Conservation (phyloP, 192 early-diverging fungal genomes). For the Coemansia sp. region DNA sequence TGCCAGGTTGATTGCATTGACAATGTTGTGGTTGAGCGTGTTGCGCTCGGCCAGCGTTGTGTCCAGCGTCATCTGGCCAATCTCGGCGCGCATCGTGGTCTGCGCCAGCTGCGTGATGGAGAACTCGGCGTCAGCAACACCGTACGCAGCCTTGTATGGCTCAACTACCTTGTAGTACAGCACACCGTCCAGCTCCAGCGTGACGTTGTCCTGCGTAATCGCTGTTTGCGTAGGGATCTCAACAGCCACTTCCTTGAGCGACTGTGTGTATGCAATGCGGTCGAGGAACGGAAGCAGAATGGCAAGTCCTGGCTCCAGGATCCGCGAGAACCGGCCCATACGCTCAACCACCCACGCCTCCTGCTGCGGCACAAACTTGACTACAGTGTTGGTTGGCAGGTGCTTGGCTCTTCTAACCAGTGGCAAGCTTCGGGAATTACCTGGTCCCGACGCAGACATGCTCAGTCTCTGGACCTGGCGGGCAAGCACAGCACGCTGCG, state of each 20-base stretch:
- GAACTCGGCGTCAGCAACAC: conserved; percentile 93
- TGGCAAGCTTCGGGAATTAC: not conserved
- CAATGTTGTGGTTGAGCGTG: conserved; percentile 90
- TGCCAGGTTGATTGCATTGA: conserved; percentile 90
- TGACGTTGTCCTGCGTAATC: conserved; percentile 97
- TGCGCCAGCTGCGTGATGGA: conserved; percentile 96
- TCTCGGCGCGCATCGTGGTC: conserved; percentile 98
- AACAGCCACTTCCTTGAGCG: conserved; percentile 91
- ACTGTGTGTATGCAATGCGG: conserved; percentile 88
- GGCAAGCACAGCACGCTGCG: not conserved
- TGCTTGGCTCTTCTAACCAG: conserved; percentile 1
- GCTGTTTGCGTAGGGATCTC: conserved; percentile 88
- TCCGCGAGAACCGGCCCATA: conserved; percentile 84
- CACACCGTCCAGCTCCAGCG: conserved; percentile 93
- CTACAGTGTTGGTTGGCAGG: conserved; percentile 55
- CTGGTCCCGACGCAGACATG: not conserved
- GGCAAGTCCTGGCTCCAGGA: conserved; percentile 88
- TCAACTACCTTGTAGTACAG: conserved; percentile 92
- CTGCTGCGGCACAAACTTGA: conserved; percentile 99
- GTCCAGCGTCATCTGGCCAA: conserved; percentile 97
- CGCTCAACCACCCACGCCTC: conserved; percentile 98
- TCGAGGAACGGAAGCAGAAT: conserved; percentile 88
- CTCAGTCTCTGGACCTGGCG: not conserved
- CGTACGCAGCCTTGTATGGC: conserved; percentile 93
- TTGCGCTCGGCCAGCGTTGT: conserved; percentile 92